Percentiles rank a stretch among this genome's conserved stretches.
Evolutionary conservation across 495 filamentous ascomycete species (phyloP).

Genomic region (Chaetomidium leptoderma): DNA sequence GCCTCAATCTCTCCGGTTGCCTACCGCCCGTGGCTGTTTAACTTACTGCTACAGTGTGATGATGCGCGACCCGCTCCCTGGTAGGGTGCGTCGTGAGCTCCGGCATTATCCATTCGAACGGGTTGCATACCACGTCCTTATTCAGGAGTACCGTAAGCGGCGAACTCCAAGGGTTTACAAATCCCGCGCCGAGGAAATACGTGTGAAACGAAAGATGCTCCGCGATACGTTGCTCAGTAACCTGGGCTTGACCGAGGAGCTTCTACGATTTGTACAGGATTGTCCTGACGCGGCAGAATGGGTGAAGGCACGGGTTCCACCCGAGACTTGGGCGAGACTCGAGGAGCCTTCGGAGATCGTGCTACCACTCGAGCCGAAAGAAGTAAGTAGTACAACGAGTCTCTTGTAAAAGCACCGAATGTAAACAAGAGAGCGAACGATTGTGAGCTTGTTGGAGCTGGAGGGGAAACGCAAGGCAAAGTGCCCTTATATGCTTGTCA

Average conservation of each 20-base stretch:
- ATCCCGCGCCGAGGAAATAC: constrained; percentile 6
- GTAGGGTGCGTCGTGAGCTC: constrained; percentile 1
- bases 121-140: neutral
- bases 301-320: constrained; percentile 1
- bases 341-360: neutral
- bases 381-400: neutral
- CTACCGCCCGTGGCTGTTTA: neutral
- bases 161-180: neutral
- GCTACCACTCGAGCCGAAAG: neutral
- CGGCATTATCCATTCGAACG: constrained; percentile 4
- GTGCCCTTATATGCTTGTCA: neutral
- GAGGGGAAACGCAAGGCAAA: neutral
- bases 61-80: neutral
- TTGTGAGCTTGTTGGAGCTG: neutral
- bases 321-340: constrained; percentile 1
- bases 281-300: neutral
- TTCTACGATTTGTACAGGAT: constrained; percentile 5
- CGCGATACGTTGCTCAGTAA: neutral
- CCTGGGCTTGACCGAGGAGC: neutral
- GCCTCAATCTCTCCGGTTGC: neutral
- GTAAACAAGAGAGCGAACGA: neutral
- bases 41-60: constrained; percentile 4
- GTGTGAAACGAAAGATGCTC: neutral
- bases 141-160: neutral
- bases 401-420: neutral